These are phyloP conservation scores for Trichoderma parareesei DNA, from an alignment of 495 filamentous ascomycete genomes.

Conservation along the genomic window DNA sequence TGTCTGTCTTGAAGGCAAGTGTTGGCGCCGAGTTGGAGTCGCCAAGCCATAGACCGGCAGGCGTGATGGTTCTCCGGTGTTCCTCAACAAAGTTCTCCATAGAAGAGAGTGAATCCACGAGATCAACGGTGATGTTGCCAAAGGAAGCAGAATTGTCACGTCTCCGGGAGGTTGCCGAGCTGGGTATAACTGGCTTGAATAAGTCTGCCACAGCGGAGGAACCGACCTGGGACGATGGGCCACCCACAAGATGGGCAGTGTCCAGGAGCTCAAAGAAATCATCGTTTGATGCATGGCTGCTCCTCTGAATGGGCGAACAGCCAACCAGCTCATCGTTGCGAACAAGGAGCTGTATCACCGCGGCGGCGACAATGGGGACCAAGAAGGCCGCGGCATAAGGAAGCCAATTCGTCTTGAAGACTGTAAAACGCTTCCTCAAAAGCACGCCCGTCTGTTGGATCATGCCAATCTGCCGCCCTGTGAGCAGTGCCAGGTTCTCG, in stretches of 20 bases:
- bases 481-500: conserved; percentile 44
- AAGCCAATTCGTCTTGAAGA: conserved; percentile 59
- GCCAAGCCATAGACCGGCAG: conserved; percentile 56
- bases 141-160: conserved; percentile 16
- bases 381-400: conserved; percentile 58
- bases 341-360: conserved; percentile 54
- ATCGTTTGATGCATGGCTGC: not conserved
- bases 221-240: conserved; percentile 32
- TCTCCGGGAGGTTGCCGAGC: not conserved
- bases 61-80: conserved; percentile 48
- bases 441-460: conserved; percentile 55
- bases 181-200: not conserved
- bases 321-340: conserved; percentile 35
- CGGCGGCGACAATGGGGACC: conserved; percentile 55
- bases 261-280: conserved; percentile 5
- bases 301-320: conserved; percentile 36
- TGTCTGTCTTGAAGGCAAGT: not conserved
- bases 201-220: not conserved
- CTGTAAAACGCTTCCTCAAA: conserved; percentile 60
- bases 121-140: conserved; percentile 26
- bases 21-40: conserved; percentile 32
- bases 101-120: conserved; percentile 43
- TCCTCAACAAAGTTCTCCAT: conserved; percentile 49
- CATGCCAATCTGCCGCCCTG: conserved; percentile 51
- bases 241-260: conserved; percentile 36